A percentile compares a stretch with the other conserved stretches of the same genome.
phyloP scores from a whole-genome alignment of 2,329 filamentous ascomycete species.

The Monosporascus sp. region DNA sequence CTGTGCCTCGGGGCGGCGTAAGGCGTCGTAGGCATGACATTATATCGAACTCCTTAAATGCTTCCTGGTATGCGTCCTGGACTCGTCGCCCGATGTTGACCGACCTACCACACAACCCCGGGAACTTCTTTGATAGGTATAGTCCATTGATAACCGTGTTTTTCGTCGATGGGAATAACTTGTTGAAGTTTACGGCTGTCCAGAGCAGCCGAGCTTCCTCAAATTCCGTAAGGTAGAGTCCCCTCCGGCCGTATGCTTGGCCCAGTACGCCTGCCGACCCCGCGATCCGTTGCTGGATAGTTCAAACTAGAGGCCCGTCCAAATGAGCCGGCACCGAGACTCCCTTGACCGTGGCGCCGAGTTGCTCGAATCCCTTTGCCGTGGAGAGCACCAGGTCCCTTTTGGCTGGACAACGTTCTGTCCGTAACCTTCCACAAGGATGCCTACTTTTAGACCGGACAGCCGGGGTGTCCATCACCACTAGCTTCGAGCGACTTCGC shows the following conservation, averaged over 20 bases:
- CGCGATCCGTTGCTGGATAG: slow-evolving; percentile 39
- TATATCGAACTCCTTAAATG: slow-evolving; percentile 36
- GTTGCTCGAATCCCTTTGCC: slow-evolving; percentile 31
- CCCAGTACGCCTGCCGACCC: slow-evolving; percentile 37
- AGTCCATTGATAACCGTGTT: slow-evolving; percentile 49
- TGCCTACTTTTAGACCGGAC: slow-evolving; percentile 33
- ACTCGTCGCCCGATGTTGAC: slow-evolving; percentile 43
- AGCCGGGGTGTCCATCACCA: slow-evolving; percentile 8
- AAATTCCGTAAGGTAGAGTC: slow-evolving; percentile 44
- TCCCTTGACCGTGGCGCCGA: slow-evolving; percentile 45
- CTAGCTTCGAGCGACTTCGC: slow-evolving; percentile 9
- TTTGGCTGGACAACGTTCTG: slow-evolving; percentile 31
- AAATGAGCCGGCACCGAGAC: slow-evolving; percentile 45
- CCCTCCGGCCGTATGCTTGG: slow-evolving; percentile 40
- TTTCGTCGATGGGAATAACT: slow-evolving; percentile 47
- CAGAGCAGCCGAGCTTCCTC: slow-evolving; percentile 42
- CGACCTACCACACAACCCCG: slow-evolving; percentile 41
- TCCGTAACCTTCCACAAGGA: slow-evolving; percentile 40
- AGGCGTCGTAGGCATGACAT: slow-evolving; percentile 43
- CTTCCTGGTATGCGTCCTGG: slow-evolving; percentile 39
- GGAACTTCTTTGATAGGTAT: slow-evolving; percentile 39
- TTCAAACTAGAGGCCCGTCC: slow-evolving; percentile 46
- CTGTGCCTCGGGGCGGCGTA: slow-evolving; percentile 28
- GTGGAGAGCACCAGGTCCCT: slow-evolving; percentile 35
- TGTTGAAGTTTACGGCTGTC: slow-evolving; percentile 43